Percentiles rank a stretch among this genome's conserved stretches.
These are phyloP conservation scores for Metschnikowia sp. DNA, from an alignment of 805 yeast genomes.

Conservation along the genomic window DNA sequence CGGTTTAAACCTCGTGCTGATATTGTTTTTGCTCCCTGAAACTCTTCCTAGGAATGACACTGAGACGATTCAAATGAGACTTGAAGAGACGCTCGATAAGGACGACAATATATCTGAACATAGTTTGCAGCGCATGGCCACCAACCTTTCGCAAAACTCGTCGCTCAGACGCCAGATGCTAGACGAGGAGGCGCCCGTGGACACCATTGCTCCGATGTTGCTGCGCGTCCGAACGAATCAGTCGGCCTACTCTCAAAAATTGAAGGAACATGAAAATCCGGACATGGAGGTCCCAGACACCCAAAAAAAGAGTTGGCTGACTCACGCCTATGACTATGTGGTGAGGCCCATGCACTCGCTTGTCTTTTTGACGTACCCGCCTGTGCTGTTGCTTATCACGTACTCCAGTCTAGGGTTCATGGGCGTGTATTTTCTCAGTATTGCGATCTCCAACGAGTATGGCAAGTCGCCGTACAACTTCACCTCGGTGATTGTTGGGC, in stretches of 20 bases:
- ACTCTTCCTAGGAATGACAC: conserved; percentile 66
- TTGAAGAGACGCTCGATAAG: not conserved
- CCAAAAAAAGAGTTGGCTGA: not conserved
- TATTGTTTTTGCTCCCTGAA: conserved; percentile 69
- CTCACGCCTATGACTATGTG: conserved; percentile 41
- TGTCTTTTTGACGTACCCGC: conserved; percentile 63
- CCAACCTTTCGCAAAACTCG: conserved; percentile 25
- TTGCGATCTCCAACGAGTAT: conserved; percentile 65
- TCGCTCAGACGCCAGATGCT: conserved; percentile 10
- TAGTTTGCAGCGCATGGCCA: conserved; percentile 29
- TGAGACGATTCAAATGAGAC: conserved; percentile 29
- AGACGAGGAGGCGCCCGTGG: conserved; percentile 33
- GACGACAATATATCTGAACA: conserved; percentile 13
- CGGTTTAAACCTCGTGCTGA: conserved; percentile 46
- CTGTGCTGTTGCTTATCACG: conserved; percentile 61
- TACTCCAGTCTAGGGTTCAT: conserved; percentile 71
- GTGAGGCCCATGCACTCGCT: conserved; percentile 62
- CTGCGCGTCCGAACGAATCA: conserved; percentile 34
- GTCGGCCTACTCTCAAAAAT: conserved; percentile 28
- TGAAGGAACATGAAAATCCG: conserved; percentile 24
- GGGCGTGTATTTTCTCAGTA: conserved; percentile 66
- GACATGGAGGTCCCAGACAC: not conserved
- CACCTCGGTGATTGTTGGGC: conserved; percentile 61
- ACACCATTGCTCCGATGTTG: conserved; percentile 37
- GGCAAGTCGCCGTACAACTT: conserved; percentile 70